Evolutionary conservation across 176 grass and related monocot genomes (phyloP), one percentile per base, ranked within the genome.

Genomic region (Cenchrus fungigraminus): DNA sequence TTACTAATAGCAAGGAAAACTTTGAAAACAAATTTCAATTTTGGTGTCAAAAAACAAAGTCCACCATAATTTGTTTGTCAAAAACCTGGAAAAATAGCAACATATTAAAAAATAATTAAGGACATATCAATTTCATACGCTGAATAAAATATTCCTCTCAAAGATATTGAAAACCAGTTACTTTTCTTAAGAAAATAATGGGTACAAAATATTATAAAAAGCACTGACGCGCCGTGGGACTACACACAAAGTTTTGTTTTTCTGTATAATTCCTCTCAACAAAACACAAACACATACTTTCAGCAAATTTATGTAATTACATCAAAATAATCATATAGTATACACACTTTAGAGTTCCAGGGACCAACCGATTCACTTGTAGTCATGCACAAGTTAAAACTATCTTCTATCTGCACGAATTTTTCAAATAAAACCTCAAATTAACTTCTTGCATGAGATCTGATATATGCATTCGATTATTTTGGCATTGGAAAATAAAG

Each of bases 301-400:
- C 19, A 50, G 0, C 0, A 14, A 51, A 53, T 34, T 60, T 17
- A 40, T 67, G 37, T 54, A 20, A 10, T 20, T 66, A 32, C 29
- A n/a, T 51, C 29, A 34, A 64, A 56, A 20, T 11, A 13, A 34
- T 3, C n/a, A 29, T 31, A 28, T 31, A 28, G 29, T 29, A 20
- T 42, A 67, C 37, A 68, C 34, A 68, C 34, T 51, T 51, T 6
- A 40, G 47, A 67, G 6, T 67, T 42, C 50, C 17, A 54, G 3
- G 57, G 15, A 68, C 29, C 28, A 79, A n/a, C 17, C 20, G 46
- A 13, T 79, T 46, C 22, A 67, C 62, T 46, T 80, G 78, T 34
- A 52, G 47, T 52, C 16, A 54, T 80, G 63, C 63, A 68, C 49
- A 37, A 46, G 22, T 61, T 46, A 25, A 46, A 46, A 46, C 2